Evolutionary conservation across 495 filamentous ascomycete species (phyloP).

Genomic region (Penicillium daleae): DNA sequence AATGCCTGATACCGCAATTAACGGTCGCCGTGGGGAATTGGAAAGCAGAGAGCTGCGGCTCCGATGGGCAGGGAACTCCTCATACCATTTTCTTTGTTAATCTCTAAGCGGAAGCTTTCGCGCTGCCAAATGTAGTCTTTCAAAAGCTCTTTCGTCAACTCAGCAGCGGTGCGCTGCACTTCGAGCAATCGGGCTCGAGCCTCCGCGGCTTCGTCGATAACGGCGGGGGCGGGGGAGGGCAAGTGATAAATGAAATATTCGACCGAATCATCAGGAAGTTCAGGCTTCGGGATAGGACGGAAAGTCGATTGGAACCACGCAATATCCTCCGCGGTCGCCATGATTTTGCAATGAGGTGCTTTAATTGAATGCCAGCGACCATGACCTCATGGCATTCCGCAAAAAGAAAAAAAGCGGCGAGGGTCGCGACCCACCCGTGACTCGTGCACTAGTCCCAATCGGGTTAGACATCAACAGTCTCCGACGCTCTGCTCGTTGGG

Average conservation of each 20-base stretch:
- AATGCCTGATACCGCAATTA: constrained; percentile 34
- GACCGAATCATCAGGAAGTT: constrained; percentile 82
- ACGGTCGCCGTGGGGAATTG: not conserved
- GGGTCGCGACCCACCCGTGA: constrained; percentile 30
- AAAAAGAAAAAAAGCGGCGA: constrained; percentile 37
- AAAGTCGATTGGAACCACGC: constrained; percentile 57
- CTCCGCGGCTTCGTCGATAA: constrained; percentile 54
- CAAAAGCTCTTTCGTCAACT: constrained; percentile 63
- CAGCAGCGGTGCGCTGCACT: constrained; percentile 68
- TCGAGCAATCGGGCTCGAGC: constrained; percentile 64
- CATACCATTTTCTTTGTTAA: constrained; percentile 63
- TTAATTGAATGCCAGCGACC: not conserved
- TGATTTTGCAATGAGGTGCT: constrained; percentile 20
- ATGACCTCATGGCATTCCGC: constrained; percentile 47
- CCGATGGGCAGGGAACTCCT: not conserved
- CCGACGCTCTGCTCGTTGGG: constrained; percentile 20
- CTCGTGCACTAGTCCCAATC: constrained; percentile 34
- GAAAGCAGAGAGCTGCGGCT: not conserved
- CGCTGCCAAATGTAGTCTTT: constrained; percentile 96
- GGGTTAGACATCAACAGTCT: constrained; percentile 52
- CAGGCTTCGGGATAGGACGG: constrained; percentile 63
- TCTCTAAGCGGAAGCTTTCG: constrained; percentile 67
- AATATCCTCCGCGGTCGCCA: constrained; percentile 53
- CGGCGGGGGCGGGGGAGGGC: constrained; percentile 47
- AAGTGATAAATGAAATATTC: constrained; percentile 83